A percentile compares a stretch with the other conserved stretches of the same genome.
These are phyloP conservation scores for Gyromitra esculenta DNA, from an alignment of 2,329 filamentous ascomycete species.

Conservation along the genomic window DNA sequence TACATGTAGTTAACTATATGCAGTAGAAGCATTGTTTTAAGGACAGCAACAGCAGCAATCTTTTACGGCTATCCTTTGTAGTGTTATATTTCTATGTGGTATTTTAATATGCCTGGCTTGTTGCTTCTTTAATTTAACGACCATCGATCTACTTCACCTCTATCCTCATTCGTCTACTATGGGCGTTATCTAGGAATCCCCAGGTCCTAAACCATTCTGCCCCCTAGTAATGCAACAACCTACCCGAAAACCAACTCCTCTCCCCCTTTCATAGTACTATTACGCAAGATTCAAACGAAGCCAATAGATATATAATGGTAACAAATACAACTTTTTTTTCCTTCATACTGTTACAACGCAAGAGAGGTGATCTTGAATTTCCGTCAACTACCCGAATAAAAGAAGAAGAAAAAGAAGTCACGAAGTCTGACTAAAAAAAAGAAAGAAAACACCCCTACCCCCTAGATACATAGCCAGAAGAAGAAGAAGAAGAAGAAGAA, in stretches of 20 bases:
- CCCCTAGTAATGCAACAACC: not conserved
- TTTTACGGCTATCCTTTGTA: not conserved
- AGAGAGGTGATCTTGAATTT: conserved; percentile 31
- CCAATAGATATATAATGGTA: not conserved
- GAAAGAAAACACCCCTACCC: not conserved
- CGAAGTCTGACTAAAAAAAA: conserved; percentile 16
- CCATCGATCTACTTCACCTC: not conserved
- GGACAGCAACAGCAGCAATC: not conserved
- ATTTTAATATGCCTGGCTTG: not conserved
- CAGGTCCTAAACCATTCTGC: not conserved
- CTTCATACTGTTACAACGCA: conserved; percentile 26
- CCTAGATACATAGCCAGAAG: not conserved
- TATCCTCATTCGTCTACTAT: no score
- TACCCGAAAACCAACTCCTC: not conserved
- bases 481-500: not conserved
- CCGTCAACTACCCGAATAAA: conserved; percentile 10
- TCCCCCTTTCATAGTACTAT: not conserved
- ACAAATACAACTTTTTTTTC: conserved; percentile 24
- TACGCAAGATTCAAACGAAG: not conserved
- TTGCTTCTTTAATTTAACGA: not conserved
- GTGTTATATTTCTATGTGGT: not conserved
- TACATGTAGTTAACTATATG: not conserved
- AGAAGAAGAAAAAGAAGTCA: conserved; percentile 4
- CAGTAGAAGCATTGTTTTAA: not conserved
- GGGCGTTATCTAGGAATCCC: no score